Evolutionary conservation across 306 rosid species (phyloP).

Genomic region (Castanea sativa): DNA sequence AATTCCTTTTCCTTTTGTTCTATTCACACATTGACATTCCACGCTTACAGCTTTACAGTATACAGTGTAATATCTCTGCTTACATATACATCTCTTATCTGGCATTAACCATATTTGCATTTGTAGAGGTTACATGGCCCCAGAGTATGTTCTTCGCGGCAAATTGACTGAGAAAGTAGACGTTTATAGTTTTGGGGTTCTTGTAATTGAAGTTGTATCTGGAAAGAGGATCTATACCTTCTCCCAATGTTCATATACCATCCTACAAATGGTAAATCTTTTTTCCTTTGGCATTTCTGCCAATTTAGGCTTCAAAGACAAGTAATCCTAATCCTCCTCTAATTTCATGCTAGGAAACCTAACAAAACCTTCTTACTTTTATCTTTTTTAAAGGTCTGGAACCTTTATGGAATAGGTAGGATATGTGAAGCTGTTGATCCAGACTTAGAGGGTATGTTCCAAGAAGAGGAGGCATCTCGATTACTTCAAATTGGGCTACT

Average conservation of each 20-base stretch:
- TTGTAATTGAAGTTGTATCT: slow-evolving; percentile 53
- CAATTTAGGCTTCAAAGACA: neutral
- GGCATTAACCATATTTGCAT: neutral
- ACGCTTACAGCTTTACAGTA: neutral
- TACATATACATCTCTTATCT: neutral
- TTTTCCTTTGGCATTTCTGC: neutral
- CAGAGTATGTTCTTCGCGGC: slow-evolving; percentile 61
- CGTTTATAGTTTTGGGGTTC: slow-evolving; percentile 70
- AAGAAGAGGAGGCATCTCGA: slow-evolving; percentile 34
- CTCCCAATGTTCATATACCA: slow-evolving; percentile 17
- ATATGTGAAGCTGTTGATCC: slow-evolving; percentile 40
- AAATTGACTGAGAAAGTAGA: slow-evolving; percentile 71
- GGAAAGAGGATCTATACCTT: slow-evolving; percentile 50
- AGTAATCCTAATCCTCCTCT: neutral
- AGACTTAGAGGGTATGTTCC: slow-evolving; percentile 24
- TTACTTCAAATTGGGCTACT: slow-evolving; percentile 47
- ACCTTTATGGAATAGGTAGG: slow-evolving; percentile 31
- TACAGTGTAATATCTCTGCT: neutral
- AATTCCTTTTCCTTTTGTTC: neutral
- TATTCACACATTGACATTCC: neutral
- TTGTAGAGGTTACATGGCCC: slow-evolving; percentile 80
- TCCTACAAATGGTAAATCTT: slow-evolving; percentile 35
- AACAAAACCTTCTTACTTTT: neutral
- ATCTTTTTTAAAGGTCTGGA: slow-evolving; percentile 35
- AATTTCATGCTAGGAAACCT: neutral